These are phyloP conservation scores for Myriosclerotinia scirpicola DNA, from an alignment of 2,329 filamentous ascomycete genomes.

Conservation along the genomic window DNA sequence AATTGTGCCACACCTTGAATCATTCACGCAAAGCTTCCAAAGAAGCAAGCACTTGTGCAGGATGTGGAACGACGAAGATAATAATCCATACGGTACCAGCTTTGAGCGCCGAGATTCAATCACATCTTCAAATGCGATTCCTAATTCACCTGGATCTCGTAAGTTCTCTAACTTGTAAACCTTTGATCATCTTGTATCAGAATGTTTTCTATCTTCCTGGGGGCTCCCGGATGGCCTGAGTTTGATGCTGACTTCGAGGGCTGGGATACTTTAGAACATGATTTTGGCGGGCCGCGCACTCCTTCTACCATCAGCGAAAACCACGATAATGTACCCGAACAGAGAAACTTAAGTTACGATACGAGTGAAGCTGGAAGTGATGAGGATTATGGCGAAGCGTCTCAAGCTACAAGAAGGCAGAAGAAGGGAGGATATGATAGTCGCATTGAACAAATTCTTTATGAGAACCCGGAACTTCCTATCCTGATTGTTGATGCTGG, in stretches of 20 bases:
- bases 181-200: conserved; percentile 24
- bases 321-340: conserved; percentile 40
- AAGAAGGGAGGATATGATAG: conserved; percentile 91
- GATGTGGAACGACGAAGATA: conserved; percentile 99
- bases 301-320: conserved; percentile 68
- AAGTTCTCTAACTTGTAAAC: conserved; percentile 43
- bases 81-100: conserved; percentile 90
- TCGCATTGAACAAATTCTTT: conserved; percentile 94
- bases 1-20: background rate
- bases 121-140: conserved; percentile 65
- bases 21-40: conserved; percentile 26
- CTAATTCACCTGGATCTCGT: conserved; percentile 59
- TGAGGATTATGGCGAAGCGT: conserved; percentile 48
- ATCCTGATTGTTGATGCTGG: conserved; percentile 93
- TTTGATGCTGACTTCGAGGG: conserved; percentile 45
- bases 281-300: conserved; percentile 47
- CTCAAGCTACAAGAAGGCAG: conserved; percentile 52
- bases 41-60: conserved; percentile 52
- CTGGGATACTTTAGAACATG: conserved; percentile 52
- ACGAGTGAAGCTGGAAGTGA: conserved; percentile 50
- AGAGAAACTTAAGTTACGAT: conserved; percentile 37
- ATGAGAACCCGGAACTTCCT: conserved; percentile 86
- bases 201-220: conserved; percentile 44
- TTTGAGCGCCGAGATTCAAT: conserved; percentile 86
- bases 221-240: conserved; percentile 33